A percentile compares a stretch with the other conserved stretches of the same genome.
phyloP scores from a whole-genome alignment of 768 basidiomycete genomes.

The Tricholomella constricta region DNA sequence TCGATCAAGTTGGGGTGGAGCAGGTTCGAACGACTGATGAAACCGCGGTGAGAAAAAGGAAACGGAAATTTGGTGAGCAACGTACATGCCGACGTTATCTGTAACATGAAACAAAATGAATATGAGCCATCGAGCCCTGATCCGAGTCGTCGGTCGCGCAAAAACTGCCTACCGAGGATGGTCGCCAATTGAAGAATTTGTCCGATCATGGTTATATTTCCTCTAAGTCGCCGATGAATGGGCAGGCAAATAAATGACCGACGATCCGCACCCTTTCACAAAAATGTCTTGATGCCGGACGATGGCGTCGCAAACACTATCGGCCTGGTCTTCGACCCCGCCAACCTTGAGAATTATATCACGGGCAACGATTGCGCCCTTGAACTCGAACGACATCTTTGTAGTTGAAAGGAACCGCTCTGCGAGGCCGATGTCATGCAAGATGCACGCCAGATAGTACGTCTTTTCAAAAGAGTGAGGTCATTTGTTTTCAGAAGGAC shows the following conservation, averaged over 20 bases:
- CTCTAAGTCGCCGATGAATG: constrained; percentile 25
- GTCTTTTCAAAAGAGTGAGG: constrained; percentile 28
- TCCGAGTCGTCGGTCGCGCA: background rate
- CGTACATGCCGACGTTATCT: constrained; percentile 50
- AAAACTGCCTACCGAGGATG: constrained; percentile 39
- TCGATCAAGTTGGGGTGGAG: constrained; percentile 42
- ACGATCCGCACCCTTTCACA: constrained; percentile 40
- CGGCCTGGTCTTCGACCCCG: constrained; percentile 51
- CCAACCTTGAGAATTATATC: constrained; percentile 45
- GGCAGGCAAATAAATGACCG: background rate
- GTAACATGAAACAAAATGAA: constrained; percentile 1
- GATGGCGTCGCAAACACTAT: constrained; percentile 53
- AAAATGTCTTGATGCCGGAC: constrained; percentile 50
- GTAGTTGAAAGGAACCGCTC: constrained; percentile 50
- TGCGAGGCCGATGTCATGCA: constrained; percentile 56
- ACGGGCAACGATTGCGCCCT: constrained; percentile 53
- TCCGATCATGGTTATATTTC: constrained; percentile 53
- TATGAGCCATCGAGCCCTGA: background rate
- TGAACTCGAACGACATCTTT: constrained; percentile 60
- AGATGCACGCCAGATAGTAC: constrained; percentile 51
- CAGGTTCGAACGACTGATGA: constrained; percentile 42
- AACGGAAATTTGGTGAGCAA: background rate
- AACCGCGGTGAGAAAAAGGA: constrained; percentile 3
- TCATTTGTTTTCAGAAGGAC: background rate
- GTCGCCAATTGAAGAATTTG: constrained; percentile 52